Conservation (phyloP, 352 stramenopile genomes). For the Elongisporangium prolatum region DNA sequence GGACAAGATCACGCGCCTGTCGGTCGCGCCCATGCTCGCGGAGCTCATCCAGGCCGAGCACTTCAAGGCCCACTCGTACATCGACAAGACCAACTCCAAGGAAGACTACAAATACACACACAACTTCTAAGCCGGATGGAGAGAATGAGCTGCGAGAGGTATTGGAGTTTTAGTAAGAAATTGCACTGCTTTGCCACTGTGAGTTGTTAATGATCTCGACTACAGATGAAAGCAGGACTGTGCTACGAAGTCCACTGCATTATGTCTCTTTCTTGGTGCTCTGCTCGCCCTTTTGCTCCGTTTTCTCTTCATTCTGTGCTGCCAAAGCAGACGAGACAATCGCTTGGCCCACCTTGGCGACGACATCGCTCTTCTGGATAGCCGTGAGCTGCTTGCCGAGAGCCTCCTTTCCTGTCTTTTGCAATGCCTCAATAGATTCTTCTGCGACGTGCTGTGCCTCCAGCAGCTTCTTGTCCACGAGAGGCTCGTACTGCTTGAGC, state of each 20-base stretch:
- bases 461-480: constrained; percentile 58
- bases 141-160: background rate
- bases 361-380: constrained; percentile 48
- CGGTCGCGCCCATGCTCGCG: constrained; percentile 83
- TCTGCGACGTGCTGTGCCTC: constrained; percentile 41
- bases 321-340: constrained; percentile 9
- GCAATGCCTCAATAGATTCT: constrained; percentile 39
- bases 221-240: background rate
- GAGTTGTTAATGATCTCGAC: background rate
- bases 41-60: constrained; percentile 90
- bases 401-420: constrained; percentile 39
- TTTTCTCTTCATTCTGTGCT: background rate
- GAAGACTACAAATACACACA: constrained; percentile 87
- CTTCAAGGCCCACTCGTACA: constrained; percentile 89
- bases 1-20: constrained; percentile 87
- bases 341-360: constrained; percentile 39
- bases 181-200: background rate
- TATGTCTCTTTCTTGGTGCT: background rate
- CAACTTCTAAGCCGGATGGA: constrained; percentile 47
- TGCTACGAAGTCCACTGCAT: background rate
- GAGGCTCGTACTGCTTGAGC: constrained; percentile 67
- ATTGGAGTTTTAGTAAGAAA: background rate
- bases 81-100: constrained; percentile 76
- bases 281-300: background rate
- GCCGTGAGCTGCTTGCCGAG: constrained; percentile 40